Conservation (phyloP, 768 basidiomycete species). For the Cystofilobasidium ferigula region DNA sequence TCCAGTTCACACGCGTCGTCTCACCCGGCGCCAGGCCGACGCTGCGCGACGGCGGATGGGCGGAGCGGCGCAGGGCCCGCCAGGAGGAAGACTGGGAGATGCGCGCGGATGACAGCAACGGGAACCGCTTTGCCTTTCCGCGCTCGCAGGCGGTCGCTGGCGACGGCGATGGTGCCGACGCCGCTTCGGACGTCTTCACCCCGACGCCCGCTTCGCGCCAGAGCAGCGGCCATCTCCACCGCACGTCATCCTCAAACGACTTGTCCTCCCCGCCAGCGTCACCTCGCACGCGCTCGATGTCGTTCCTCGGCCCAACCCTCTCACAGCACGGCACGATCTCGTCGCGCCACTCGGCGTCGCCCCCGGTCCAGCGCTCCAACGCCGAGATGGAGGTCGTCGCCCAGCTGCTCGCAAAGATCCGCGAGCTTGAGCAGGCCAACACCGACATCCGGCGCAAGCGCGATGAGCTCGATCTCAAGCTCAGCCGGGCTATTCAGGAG, state of each 20-base stretch:
- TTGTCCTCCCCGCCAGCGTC: constrained; percentile 11
- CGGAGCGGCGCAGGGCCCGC: constrained; percentile 10
- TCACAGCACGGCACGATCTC: neutral
- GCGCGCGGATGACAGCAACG: neutral
- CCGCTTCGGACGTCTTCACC: neutral
- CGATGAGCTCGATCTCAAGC: constrained; percentile 18
- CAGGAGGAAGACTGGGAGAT: constrained; percentile 15
- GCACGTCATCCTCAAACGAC: neutral
- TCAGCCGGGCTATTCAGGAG: constrained; percentile 21
- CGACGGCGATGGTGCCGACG: neutral
- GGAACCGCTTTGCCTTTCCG: neutral
- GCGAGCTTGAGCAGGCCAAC: constrained; percentile 29
- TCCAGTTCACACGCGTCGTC: neutral
- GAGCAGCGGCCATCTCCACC: neutral
- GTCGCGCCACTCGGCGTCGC: neutral
- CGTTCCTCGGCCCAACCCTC: constrained; percentile 13
- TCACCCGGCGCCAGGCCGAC: neutral
- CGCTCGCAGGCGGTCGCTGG: no score
- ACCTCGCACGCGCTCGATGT: constrained; percentile 11
- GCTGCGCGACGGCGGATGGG: constrained; percentile 13
- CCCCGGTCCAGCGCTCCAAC: neutral
- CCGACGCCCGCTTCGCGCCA: neutral
- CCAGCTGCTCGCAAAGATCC: constrained; percentile 29
- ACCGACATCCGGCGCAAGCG: constrained; percentile 24
- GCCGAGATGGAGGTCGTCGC: constrained; percentile 26